A percentile compares a stretch with the other conserved stretches of the same genome.
Conservation (phyloP, 305 asterid genomes). For the Stenogyne calaminthoides region DNA sequence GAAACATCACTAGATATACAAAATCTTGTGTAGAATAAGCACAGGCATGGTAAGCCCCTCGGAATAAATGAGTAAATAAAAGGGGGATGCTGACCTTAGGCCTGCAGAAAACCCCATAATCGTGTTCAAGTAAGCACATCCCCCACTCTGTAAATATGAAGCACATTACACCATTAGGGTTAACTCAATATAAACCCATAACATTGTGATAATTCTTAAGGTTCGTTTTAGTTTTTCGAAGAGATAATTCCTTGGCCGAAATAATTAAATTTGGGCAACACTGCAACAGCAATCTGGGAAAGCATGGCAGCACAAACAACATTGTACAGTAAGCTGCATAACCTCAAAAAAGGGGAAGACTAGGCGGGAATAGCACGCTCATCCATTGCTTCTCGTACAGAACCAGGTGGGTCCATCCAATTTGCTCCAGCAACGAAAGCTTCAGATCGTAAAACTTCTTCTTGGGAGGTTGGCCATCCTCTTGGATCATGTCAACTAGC, state of each 20-base stretch:
- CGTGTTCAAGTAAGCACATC: not conserved
- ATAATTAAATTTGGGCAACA: not conserved
- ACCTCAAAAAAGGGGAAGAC: conserved; percentile 72
- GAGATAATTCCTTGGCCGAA: not conserved
- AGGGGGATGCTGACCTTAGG: not conserved
- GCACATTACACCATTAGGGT: not conserved
- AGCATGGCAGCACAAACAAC: not conserved
- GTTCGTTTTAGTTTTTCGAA: not conserved
- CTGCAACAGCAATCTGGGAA: conserved; percentile 3
- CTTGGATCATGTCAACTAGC: conserved; percentile 74
- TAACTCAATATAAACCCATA: not conserved
- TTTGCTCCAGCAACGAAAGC: conserved; percentile 72
- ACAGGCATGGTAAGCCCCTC: not conserved
- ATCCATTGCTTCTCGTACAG: conserved; percentile 82
- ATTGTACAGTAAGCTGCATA: not conserved
- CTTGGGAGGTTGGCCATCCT: conserved; percentile 86
- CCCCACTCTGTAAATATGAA: not conserved
- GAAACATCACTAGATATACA: not conserved
- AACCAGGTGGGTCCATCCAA: conserved; percentile 83
- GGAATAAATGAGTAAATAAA: not conserved
- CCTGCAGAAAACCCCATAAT: not conserved
- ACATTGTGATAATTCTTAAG: not conserved
- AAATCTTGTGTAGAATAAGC: not conserved
- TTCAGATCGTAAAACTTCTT: conserved; percentile 75
- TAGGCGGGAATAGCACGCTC: conserved; percentile 75